A percentile compares a stretch with the other conserved stretches of the same genome.
phyloP scores from a whole-genome alignment of 2,329 filamentous ascomycete genomes.

The Neofusicoccum cordaticola region DNA sequence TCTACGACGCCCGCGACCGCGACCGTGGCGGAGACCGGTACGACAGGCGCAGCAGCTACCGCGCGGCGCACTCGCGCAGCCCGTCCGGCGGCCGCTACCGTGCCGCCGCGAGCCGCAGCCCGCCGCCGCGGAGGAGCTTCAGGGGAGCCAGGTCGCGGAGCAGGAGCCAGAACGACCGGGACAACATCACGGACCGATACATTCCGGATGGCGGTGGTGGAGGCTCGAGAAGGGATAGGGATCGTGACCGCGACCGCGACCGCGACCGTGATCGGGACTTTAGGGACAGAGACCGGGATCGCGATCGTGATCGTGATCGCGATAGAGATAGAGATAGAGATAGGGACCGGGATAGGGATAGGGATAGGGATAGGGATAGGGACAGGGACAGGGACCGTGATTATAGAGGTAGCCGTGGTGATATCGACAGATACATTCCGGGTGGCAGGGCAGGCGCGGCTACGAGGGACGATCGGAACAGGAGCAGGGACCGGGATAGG shows the following conservation, averaged over 20 bases:
- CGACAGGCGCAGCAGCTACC: background rate
- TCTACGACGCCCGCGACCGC: constrained; percentile 20
- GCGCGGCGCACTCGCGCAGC: background rate
- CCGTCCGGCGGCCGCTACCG: background rate
- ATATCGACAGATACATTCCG: constrained; percentile 41
- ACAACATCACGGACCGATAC: constrained; percentile 33
- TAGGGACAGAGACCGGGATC: constrained; percentile 34
- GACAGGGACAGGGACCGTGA: constrained; percentile 40
- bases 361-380: constrained; percentile 26
- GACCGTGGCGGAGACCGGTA: constrained; percentile 21
- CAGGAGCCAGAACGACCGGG: constrained; percentile 31
- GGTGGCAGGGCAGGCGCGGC: constrained; percentile 20
- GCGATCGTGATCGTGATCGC: constrained; percentile 21
- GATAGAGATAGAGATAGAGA: constrained; percentile 22
- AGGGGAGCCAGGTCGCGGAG: constrained; percentile 20
- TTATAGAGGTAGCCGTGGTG: constrained; percentile 28
- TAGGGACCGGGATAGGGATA: constrained; percentile 26
- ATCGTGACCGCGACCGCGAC: constrained; percentile 31
- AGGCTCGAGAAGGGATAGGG: constrained; percentile 23
- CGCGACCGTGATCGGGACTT: constrained; percentile 21
- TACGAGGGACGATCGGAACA: constrained; percentile 14
- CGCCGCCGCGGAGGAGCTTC: constrained; percentile 24
- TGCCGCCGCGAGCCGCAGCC: constrained; percentile 21
- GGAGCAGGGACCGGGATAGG: constrained; percentile 23
- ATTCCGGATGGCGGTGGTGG: constrained; percentile 28